Conservation (phyloP, 1,284 basidiomycete species). For the Athelia psychrophila region DNA sequence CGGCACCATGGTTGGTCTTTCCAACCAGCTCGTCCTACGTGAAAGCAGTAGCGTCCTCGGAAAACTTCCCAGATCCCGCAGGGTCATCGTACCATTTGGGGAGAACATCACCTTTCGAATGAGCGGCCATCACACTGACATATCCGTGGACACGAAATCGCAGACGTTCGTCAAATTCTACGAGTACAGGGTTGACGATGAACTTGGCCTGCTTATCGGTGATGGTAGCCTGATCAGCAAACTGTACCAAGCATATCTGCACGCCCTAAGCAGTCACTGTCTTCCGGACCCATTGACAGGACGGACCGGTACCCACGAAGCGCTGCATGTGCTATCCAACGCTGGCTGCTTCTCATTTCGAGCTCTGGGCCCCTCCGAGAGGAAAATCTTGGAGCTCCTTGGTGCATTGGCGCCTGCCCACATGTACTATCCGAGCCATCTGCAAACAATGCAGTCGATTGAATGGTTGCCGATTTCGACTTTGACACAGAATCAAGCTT, state of each 20-base stretch:
- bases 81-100: conserved; percentile 36
- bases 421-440: conserved; percentile 35
- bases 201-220: conserved; percentile 35
- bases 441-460: conserved; percentile 36
- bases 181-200: conserved; percentile 26
- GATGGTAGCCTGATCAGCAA: conserved; percentile 28
- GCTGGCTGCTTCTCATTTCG: conserved; percentile 36
- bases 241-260: conserved; percentile 40
- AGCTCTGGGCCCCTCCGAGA: conserved; percentile 25
- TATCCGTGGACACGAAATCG: neutral
- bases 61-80: conserved; percentile 16
- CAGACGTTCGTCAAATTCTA: conserved; percentile 13
- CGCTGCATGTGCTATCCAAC: conserved; percentile 35
- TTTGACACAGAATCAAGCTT: conserved; percentile 23
- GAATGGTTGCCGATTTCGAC: conserved; percentile 27
- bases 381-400: conserved; percentile 30
- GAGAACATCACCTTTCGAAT: conserved; percentile 13
- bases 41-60: conserved; percentile 10
- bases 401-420: conserved; percentile 29
- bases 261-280: conserved; percentile 39
- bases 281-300: conserved; percentile 43
- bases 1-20: conserved; percentile 37
- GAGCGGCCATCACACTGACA: neutral
- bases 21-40: conserved; percentile 37
- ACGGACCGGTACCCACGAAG: conserved; percentile 44